Conservation (phyloP, 1,284 basidiomycete species). For the Stygiomarasmius scandens region DNA sequence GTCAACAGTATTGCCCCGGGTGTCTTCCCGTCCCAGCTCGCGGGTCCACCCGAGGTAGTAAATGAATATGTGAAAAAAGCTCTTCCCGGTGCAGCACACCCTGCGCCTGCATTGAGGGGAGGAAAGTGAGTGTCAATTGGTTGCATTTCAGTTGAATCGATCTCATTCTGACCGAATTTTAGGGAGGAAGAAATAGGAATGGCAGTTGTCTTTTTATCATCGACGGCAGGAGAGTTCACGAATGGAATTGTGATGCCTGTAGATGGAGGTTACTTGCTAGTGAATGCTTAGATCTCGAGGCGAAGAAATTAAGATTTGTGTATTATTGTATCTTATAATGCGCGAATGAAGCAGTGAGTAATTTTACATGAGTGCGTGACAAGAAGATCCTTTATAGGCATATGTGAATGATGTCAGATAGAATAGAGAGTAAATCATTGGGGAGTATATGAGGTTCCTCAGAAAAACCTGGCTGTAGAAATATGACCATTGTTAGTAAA, state of each 20-base stretch:
- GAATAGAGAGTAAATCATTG: too few species aligned
- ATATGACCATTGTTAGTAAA: too few species aligned
- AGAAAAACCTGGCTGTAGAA: too few species aligned
- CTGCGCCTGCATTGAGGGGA: slow-evolving; percentile 21
- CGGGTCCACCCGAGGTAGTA: slow-evolving; percentile 11
- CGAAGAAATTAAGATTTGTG: too few species aligned
- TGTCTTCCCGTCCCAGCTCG: slow-evolving; percentile 26
- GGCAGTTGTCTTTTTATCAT: slow-evolving; percentile 29
- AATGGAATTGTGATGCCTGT: slow-evolving; percentile 31
- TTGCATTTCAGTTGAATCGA: neutral
- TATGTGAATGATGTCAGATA: too few species aligned
- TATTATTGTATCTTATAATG: too few species aligned
- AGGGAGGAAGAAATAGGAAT: slow-evolving; percentile 32
- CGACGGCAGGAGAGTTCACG: slow-evolving; percentile 28
- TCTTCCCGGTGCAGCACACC: slow-evolving; percentile 17
- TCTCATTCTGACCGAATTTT: neutral
- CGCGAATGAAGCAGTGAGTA: too few species aligned
- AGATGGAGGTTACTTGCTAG: slow-evolving; percentile 30
- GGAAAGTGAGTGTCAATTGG: slow-evolving; percentile 15
- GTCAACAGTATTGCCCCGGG: slow-evolving; percentile 36
- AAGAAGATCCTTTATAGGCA: too few species aligned
- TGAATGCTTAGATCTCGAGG: slow-evolving; percentile 31
- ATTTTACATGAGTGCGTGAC: too few species aligned
- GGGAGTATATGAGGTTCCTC: too few species aligned
- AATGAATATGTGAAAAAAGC: slow-evolving; percentile 12